These are phyloP conservation scores for Rhododendron henanense DNA, from an alignment of 148 eudicot species.

Conservation along the genomic window DNA sequence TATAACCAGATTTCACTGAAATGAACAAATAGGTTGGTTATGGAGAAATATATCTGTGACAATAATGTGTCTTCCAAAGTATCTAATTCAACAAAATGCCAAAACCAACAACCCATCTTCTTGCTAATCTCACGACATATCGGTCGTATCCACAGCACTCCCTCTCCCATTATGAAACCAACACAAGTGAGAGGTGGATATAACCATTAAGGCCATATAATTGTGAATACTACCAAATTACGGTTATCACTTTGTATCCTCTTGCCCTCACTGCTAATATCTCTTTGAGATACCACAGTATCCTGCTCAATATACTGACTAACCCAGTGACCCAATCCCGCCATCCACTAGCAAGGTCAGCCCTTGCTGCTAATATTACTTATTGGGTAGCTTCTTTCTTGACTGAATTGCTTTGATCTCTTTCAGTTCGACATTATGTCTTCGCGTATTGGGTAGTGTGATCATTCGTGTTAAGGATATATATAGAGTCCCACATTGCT, in stretches of 20 bases:
- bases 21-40: neutral
- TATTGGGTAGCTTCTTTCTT: neutral
- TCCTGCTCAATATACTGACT: neutral
- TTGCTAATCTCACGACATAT: neutral
- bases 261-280: neutral
- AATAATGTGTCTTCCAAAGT: neutral
- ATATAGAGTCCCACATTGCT: neutral
- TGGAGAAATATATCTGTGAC: neutral
- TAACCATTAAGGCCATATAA: neutral
- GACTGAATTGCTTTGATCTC: neutral
- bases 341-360: neutral
- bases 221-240: neutral
- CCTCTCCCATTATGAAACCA: neutral
- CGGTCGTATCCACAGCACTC: neutral
- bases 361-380: neutral
- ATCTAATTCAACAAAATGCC: neutral
- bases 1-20: neutral
- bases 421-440: neutral
- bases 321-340: neutral
- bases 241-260: neutral
- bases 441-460: neutral
- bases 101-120: neutral
- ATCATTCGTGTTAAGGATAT: neutral
- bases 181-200: neutral
- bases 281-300: neutral